Percentiles rank a stretch among this genome's conserved stretches.
Conservation (phyloP, 1,284 basidiomycete genomes). For the Ustilago cynodontis region DNA sequence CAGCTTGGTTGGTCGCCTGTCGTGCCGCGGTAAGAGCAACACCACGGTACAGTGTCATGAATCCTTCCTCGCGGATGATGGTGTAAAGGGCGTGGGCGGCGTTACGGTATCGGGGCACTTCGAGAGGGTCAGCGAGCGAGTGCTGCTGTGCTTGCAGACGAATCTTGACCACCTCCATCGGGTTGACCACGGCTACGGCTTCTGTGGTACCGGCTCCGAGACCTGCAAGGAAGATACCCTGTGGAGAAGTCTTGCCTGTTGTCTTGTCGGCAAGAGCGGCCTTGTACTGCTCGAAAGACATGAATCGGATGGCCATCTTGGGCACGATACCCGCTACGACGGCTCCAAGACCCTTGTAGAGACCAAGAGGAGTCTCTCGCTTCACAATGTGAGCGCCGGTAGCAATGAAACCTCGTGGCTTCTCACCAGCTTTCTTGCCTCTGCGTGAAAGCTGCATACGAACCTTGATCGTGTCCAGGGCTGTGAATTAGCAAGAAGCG, state of each 20-base stretch:
- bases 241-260: slow-evolving; percentile 81
- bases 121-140: slow-evolving; percentile 94
- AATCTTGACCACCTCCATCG: slow-evolving; percentile 99
- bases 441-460: slow-evolving; percentile 85
- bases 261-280: slow-evolving; percentile 79
- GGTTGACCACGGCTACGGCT: slow-evolving; percentile 90
- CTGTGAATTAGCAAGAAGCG: slow-evolving; percentile 25
- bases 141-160: slow-evolving; percentile 97
- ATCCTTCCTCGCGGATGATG: slow-evolving; percentile 92
- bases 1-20: slow-evolving; percentile 98
- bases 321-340: slow-evolving; percentile 93
- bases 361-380: slow-evolving; percentile 91
- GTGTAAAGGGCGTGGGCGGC: slow-evolving; percentile 96
- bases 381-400: slow-evolving; percentile 90
- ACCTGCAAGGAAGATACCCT: slow-evolving; percentile 85
- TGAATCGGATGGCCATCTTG: slow-evolving; percentile 99
- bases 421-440: slow-evolving; percentile 58
- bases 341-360: slow-evolving; percentile 99
- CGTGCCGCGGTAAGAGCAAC: slow-evolving; percentile 90
- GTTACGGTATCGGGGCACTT: slow-evolving; percentile 93
- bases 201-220: slow-evolving; percentile 91
- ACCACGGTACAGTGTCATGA: slow-evolving; percentile 88
- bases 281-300: slow-evolving; percentile 97
- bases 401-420: slow-evolving; percentile 91
- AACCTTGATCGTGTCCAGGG: slow-evolving; percentile 92